A percentile compares a stretch with the other conserved stretches of the same genome.
These are phyloP conservation scores for Aspergillus phoenicis DNA, from an alignment of 2,329 filamentous ascomycete genomes.

Conservation along the genomic window DNA sequence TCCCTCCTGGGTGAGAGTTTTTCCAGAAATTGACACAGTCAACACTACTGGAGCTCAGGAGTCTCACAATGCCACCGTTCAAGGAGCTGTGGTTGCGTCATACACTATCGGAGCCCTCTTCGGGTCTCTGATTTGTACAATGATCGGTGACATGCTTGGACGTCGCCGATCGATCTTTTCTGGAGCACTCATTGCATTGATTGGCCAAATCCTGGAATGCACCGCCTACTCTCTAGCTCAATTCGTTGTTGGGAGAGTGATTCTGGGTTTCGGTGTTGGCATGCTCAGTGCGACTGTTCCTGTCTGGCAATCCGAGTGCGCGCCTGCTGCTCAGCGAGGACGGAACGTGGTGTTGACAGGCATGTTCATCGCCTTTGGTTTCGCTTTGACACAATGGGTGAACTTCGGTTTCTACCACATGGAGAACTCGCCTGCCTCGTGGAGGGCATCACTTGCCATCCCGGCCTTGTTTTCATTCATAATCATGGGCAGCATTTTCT, in stretches of 20 bases:
- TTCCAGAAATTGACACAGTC: conserved; percentile 54
- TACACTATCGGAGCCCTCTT: conserved; percentile 52
- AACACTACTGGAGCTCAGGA: conserved; percentile 47
- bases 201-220: conserved; percentile 49
- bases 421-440: conserved; percentile 33
- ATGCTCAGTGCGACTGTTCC: conserved; percentile 49
- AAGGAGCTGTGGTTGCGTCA: conserved; percentile 28
- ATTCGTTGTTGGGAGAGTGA: conserved; percentile 50
- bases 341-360: conserved; percentile 32
- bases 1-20: conserved; percentile 33
- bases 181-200: conserved; percentile 43
- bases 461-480: conserved; percentile 33
- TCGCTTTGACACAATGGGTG: conserved; percentile 50
- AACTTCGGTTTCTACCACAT: conserved; percentile 43
- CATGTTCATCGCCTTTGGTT: conserved; percentile 48
- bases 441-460: conserved; percentile 44
- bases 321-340: conserved; percentile 23
- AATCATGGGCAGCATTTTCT: conserved; percentile 30
- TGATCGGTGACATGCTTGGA: conserved; percentile 50
- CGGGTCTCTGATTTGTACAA: conserved; percentile 50
- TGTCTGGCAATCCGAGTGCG: conserved; percentile 44
- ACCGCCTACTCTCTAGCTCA: conserved; percentile 51
- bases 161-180: conserved; percentile 50
- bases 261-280: conserved; percentile 50
- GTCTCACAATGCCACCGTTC: conserved; percentile 48